A percentile compares a stretch with the other conserved stretches of the same genome.
Evolutionary conservation across 139 green algal genomes (phyloP).

Genomic region (Dunaliella sp.): DNA sequence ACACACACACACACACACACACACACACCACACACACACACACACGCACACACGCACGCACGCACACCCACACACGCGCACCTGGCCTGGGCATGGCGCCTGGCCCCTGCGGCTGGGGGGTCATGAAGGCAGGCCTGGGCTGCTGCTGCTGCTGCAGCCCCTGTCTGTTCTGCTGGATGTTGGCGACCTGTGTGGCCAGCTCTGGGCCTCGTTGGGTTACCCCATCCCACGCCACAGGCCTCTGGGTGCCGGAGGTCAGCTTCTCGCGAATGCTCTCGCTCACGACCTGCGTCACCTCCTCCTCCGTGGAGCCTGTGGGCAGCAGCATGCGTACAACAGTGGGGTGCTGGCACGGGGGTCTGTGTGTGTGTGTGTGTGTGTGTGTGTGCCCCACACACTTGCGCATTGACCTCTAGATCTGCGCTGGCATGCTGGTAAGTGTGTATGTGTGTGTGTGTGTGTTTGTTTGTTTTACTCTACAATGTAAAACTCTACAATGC

Average conservation of each 20-base stretch:
- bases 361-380: too few relatives aligned
- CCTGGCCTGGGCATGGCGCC: neutral
- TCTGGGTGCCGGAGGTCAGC: slow-evolving; percentile 59
- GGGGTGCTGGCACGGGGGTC: too few relatives aligned
- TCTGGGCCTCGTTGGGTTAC: slow-evolving; percentile 36
- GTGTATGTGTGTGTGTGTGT: too few relatives aligned
- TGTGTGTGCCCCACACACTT: too few relatives aligned
- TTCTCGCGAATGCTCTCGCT: slow-evolving; percentile 74
- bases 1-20: too few relatives aligned
- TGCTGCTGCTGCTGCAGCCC: slow-evolving; percentile 8
- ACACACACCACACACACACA: too few relatives aligned
- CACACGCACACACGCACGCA: too few relatives aligned
- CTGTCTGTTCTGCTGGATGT: slow-evolving; percentile 25
- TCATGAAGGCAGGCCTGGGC: neutral
- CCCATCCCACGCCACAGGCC: slow-evolving; percentile 64
- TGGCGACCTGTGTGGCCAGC: slow-evolving; percentile 31
- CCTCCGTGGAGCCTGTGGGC: slow-evolving; percentile 64
- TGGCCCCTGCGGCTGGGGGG: neutral
- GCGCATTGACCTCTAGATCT: too few relatives aligned
- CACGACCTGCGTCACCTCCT: slow-evolving; percentile 78
- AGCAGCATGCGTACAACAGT: neutral
- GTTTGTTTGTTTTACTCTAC: too few relatives aligned
- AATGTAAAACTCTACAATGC: too few relatives aligned
- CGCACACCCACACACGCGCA: too few relatives aligned
- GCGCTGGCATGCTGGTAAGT: too few relatives aligned